Evolutionary conservation across 73 alveolate genomes (phyloP).

Genomic region (Tetrahymena borealis): DNA sequence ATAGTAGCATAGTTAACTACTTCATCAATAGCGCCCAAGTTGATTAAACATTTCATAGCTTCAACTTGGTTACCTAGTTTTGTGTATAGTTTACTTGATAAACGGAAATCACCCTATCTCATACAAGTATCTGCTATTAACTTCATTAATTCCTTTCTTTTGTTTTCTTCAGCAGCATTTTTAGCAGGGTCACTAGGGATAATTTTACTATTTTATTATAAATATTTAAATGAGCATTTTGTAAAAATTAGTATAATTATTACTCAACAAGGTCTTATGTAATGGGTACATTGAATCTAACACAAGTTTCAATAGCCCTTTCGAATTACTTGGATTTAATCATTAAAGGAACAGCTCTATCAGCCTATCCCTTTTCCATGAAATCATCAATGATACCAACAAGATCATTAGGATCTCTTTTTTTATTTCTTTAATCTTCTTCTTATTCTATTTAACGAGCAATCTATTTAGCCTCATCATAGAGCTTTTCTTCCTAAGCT

Average conservation of each 20-base stretch:
- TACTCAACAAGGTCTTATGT: constrained; percentile 83
- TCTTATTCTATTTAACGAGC: neutral
- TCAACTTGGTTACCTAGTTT: constrained; percentile 84
- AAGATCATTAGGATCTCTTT: constrained; percentile 77
- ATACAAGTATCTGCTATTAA: constrained; percentile 85
- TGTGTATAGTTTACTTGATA: constrained; percentile 89
- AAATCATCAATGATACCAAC: constrained; percentile 72
- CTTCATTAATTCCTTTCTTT: constrained; percentile 65
- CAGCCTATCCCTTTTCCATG: constrained; percentile 68
- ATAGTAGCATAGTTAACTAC: constrained; percentile 88
- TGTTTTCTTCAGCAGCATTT: constrained; percentile 73
- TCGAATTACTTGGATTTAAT: constrained; percentile 73
- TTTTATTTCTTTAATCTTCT: constrained; percentile 26
- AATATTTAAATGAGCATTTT: neutral
- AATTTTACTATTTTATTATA: constrained; percentile 20
- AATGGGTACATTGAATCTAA: constrained; percentile 68
- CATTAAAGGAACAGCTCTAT: constrained; percentile 81
- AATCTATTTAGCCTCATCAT: constrained; percentile 38
- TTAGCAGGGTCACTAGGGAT: constrained; percentile 40
- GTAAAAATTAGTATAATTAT: neutral
- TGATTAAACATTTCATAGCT: constrained; percentile 91
- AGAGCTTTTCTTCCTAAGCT: constrained; percentile 56
- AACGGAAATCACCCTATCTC: constrained; percentile 82
- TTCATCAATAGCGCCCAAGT: constrained; percentile 82
- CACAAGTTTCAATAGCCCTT: constrained; percentile 83